Percentiles rank a stretch among this genome's conserved stretches.
These are phyloP conservation scores for Hemileccinum rubropunctum DNA, from an alignment of 768 basidiomycete genomes.

Conservation along the genomic window DNA sequence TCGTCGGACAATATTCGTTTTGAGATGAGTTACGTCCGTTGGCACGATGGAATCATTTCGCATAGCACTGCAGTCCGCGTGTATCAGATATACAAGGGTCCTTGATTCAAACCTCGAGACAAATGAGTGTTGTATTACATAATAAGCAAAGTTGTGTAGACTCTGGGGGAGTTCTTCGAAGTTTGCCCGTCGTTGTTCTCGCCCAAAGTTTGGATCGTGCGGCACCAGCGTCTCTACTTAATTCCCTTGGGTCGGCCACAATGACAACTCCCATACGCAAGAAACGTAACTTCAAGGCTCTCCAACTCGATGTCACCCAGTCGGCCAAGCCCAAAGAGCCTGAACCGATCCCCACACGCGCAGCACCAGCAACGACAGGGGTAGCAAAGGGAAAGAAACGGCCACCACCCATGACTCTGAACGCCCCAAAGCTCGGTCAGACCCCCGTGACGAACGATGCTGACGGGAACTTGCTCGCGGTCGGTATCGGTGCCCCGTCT, in stretches of 20 bases:
- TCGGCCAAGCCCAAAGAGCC: slow-evolving; percentile 39
- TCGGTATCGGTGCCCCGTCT: slow-evolving; percentile 46
- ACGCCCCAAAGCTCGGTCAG: slow-evolving; percentile 61
- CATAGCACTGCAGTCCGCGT: no score
- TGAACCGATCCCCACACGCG: slow-evolving; percentile 46
- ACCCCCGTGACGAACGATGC: slow-evolving; percentile 25
- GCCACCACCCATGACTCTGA: slow-evolving; percentile 81
- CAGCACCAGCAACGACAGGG: slow-evolving; percentile 38
- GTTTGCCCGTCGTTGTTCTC: background rate
- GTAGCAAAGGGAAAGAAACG: slow-evolving; percentile 59
- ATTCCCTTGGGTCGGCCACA: slow-evolving; percentile 1
- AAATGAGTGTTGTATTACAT: slow-evolving; percentile 16
- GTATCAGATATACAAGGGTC: no score
- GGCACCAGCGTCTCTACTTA: background rate
- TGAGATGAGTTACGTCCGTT: background rate
- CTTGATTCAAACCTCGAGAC: background rate
- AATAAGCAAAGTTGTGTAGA: slow-evolving; percentile 12
- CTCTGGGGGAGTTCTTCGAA: no score
- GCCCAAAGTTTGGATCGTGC: slow-evolving; percentile 6
- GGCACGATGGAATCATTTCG: background rate
- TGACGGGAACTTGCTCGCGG: slow-evolving; percentile 48
- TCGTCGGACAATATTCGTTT: background rate
- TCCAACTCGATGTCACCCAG: slow-evolving; percentile 64
- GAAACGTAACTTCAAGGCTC: slow-evolving; percentile 89
- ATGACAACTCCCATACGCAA: slow-evolving; percentile 72